These are phyloP conservation scores for Miamiensis avidus DNA, from an alignment of 169 alveolate species.

Conservation along the genomic window DNA sequence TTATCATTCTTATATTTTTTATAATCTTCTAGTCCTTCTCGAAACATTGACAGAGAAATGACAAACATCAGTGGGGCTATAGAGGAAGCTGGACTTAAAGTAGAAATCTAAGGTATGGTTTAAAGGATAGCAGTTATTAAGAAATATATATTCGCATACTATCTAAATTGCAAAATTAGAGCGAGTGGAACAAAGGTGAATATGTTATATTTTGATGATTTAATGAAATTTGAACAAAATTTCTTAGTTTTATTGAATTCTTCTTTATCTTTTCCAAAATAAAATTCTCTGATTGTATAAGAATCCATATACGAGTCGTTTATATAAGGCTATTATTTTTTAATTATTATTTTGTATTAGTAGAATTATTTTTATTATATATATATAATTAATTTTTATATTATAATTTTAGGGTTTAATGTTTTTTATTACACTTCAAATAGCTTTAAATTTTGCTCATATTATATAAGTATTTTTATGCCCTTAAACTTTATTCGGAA, in stretches of 20 bases:
- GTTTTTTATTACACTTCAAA: too few species aligned
- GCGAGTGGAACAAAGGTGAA: constrained; percentile 75
- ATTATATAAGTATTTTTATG: too few species aligned
- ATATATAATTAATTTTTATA: too few species aligned
- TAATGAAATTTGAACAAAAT: constrained; percentile 36
- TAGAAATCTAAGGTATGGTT: constrained; percentile 78
- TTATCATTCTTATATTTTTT: constrained; percentile 77
- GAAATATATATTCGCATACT: constrained; percentile 87
- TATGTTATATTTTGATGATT: constrained; percentile 67
- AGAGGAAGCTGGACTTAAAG: constrained; percentile 84
- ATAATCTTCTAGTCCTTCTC: constrained; percentile 89
- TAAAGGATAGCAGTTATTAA: constrained; percentile 84
- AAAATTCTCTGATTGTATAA: background rate
- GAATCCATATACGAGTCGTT: too few species aligned
- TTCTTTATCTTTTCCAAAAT: background rate
- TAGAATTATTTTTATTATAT: too few species aligned
- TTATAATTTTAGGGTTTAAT: too few species aligned
- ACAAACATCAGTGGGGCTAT: constrained; percentile 87
- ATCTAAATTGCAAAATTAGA: constrained; percentile 63
- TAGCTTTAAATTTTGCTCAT: too few species aligned
- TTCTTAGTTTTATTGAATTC: background rate
- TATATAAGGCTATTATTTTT: too few species aligned
- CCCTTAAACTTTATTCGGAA: too few species aligned
- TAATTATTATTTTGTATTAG: too few species aligned
- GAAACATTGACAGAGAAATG: constrained; percentile 75